Percentiles rank a stretch among this genome's conserved stretches.
These are phyloP conservation scores for Neofusicoccum sp. DNA, from an alignment of 2,329 filamentous ascomycete genomes.

Conservation along the genomic window DNA sequence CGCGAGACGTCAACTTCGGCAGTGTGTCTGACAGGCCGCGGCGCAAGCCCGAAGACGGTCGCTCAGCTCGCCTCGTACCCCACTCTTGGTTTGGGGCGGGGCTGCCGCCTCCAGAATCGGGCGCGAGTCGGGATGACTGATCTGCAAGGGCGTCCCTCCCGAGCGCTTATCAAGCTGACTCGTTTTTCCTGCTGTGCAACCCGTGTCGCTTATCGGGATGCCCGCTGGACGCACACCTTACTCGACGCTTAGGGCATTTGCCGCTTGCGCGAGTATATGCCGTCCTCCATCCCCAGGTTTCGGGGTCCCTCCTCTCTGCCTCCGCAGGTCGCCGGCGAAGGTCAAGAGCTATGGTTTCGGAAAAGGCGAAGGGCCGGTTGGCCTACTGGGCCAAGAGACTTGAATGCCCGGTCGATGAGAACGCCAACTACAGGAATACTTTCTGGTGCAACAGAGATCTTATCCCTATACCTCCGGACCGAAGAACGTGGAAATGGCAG, in stretches of 20 bases:
- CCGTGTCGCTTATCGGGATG: slow-evolving; percentile 11
- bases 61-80: background rate
- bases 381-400: slow-evolving; percentile 20
- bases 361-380: background rate
- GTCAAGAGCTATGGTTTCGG: slow-evolving; percentile 5
- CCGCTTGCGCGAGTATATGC: slow-evolving; percentile 7
- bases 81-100: slow-evolving; percentile 16
- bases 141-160: slow-evolving; percentile 1
- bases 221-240: background rate
- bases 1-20: slow-evolving; percentile 8
- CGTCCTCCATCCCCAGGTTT: background rate
- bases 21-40: background rate
- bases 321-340: background rate
- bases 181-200: slow-evolving; percentile 5
- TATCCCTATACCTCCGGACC: slow-evolving; percentile 11
- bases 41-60: background rate
- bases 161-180: slow-evolving; percentile 18
- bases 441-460: slow-evolving; percentile 20
- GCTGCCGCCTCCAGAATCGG: background rate
- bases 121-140: background rate
- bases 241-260: background rate
- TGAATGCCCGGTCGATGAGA: slow-evolving; percentile 17
- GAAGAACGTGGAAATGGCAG: slow-evolving; percentile 20
- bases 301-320: background rate
- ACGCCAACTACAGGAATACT: slow-evolving; percentile 17